Evolutionary conservation across 108 stramenopile species (phyloP).

Genomic region (Conticribra guillardii): DNA sequence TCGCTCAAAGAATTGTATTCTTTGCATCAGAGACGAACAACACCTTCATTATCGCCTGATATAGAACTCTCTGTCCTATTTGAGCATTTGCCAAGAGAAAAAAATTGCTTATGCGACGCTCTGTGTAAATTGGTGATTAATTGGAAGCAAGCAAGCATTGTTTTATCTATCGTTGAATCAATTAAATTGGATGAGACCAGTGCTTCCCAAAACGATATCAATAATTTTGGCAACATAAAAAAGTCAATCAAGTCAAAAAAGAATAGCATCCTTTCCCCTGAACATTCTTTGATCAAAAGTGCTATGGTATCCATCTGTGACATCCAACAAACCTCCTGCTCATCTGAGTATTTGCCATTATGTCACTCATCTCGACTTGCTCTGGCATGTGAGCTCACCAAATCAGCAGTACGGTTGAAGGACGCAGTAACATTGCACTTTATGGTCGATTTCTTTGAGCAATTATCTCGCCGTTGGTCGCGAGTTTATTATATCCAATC

Average conservation of each 20-base stretch:
- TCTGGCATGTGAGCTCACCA: slow-evolving; percentile 31
- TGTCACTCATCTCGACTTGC: slow-evolving; percentile 43
- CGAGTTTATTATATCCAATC: slow-evolving; percentile 20
- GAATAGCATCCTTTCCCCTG: slow-evolving; percentile 1
- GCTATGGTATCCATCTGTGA: no score
- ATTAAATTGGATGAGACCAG: slow-evolving; percentile 28
- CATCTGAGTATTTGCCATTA: slow-evolving; percentile 9
- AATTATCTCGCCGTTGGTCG: slow-evolving; percentile 26
- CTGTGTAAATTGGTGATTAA: slow-evolving; percentile 49
- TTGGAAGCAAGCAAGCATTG: slow-evolving; percentile 20
- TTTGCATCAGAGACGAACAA: background rate
- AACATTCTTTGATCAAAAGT: slow-evolving; percentile 6
- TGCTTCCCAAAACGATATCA: background rate
- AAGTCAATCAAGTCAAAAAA: slow-evolving; percentile 8
- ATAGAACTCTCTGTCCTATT: slow-evolving; percentile 14
- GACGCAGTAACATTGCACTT: slow-evolving; percentile 21
- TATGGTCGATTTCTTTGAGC: slow-evolving; percentile 28
- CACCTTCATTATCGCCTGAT: slow-evolving; percentile 2
- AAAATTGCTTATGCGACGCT: slow-evolving; percentile 63
- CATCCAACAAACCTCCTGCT: no score
- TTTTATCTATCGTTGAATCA: slow-evolving; percentile 21
- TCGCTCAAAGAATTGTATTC: slow-evolving; percentile 18
- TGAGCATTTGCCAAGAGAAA: slow-evolving; percentile 57
- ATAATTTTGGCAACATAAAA: background rate
- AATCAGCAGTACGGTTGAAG: slow-evolving; percentile 18